phyloP scores from a whole-genome alignment of 2,329 filamentous ascomycete genomes.

The Fonsecaea nubica region DNA sequence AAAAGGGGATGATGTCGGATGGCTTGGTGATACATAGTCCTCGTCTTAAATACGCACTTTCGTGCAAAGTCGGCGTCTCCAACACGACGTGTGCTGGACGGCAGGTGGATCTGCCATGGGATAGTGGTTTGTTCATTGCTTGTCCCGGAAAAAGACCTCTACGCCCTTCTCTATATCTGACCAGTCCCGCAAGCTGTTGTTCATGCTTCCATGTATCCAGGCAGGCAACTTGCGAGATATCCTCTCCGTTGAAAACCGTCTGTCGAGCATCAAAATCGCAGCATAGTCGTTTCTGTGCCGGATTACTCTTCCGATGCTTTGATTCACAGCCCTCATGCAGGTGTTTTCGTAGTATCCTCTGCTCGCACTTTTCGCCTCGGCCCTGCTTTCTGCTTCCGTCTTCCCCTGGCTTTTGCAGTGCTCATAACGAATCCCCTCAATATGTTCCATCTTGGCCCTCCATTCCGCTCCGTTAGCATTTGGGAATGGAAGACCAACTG shows the following conservation, averaged over 20 bases:
- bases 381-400: slow-evolving; percentile 34
- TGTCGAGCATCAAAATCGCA: slow-evolving; percentile 83
- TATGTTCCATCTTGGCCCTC: slow-evolving; percentile 88
- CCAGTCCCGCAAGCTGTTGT: slow-evolving; percentile 59
- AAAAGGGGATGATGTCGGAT: background rate
- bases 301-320: slow-evolving; percentile 92
- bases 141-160: slow-evolving; percentile 60
- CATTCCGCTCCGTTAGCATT: slow-evolving; percentile 89
- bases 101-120: background rate
- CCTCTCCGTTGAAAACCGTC: slow-evolving; percentile 74
- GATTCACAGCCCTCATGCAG: slow-evolving; percentile 96
- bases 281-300: slow-evolving; percentile 88
- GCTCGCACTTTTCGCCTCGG: slow-evolving; percentile 59
- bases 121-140: slow-evolving; percentile 4
- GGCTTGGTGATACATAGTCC: background rate
- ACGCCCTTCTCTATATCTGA: slow-evolving; percentile 66
- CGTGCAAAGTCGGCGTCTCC: background rate
- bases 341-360: slow-evolving; percentile 90
- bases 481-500: slow-evolving; percentile 92
- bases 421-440: slow-evolving; percentile 60
- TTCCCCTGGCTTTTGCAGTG: slow-evolving; percentile 32
- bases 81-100: background rate
- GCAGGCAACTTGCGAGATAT: slow-evolving; percentile 81
- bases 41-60: background rate
- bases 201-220: slow-evolving; percentile 81